phyloP scores from a whole-genome alignment of 1,284 basidiomycete species.

The Ceratobasidium sp. region DNA sequence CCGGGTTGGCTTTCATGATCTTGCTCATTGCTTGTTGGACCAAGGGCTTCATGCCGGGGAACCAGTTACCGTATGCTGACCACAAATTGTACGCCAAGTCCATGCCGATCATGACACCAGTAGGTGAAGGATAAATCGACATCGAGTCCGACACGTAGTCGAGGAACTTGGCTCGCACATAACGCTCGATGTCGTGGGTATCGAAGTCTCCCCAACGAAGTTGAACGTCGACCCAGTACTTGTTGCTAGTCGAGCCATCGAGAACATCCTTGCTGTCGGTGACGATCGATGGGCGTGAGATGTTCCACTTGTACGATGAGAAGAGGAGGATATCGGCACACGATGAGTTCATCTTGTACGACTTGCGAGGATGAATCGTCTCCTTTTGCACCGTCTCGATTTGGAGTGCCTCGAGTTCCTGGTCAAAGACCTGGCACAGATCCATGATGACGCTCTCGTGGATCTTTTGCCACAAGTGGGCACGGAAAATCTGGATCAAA shows the following conservation, averaged over 20 bases:
- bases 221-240: slow-evolving; percentile 99
- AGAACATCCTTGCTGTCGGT: slow-evolving; percentile 96
- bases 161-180: slow-evolving; percentile 97
- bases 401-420: slow-evolving; percentile 96
- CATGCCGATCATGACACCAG: slow-evolving; percentile 98
- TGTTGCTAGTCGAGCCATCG: slow-evolving; percentile 97
- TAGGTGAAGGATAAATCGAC: slow-evolving; percentile 98
- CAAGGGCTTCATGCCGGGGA: slow-evolving; percentile 97
- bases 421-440: slow-evolving; percentile 98
- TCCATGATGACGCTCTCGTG: slow-evolving; percentile 89
- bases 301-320: slow-evolving; percentile 99
- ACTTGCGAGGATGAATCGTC: slow-evolving; percentile 98
- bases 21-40: slow-evolving; percentile 99
- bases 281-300: slow-evolving; percentile 92
- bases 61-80: slow-evolving; percentile 99
- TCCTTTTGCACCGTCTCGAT: slow-evolving; percentile 99
- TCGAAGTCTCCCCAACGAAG: slow-evolving; percentile 99
- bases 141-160: slow-evolving; percentile 95
- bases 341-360: slow-evolving; percentile 99
- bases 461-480: slow-evolving; percentile 99
- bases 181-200: slow-evolving; percentile 97
- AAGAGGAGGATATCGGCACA: slow-evolving; percentile 97
- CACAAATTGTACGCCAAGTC: slow-evolving; percentile 98
- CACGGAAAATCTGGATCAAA: slow-evolving; percentile 99
- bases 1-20: slow-evolving; percentile 99